Evolutionary conservation across 805 yeast species (phyloP).

Genomic region (Saturnispora hagleri): DNA sequence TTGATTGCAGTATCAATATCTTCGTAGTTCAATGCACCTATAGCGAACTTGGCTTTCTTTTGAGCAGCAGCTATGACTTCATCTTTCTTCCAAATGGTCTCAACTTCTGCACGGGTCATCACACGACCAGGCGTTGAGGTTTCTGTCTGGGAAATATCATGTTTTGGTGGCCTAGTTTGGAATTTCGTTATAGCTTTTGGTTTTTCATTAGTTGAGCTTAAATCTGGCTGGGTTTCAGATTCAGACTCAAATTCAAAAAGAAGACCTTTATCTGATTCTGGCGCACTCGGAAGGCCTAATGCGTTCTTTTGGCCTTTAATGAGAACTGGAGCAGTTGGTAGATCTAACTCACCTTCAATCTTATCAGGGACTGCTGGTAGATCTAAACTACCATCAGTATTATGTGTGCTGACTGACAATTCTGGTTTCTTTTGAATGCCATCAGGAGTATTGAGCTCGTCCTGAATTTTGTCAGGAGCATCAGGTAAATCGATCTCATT

Average conservation of each 20-base stretch:
- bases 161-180: not conserved
- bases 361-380: slow-evolving; percentile 15
- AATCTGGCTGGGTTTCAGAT: not conserved
- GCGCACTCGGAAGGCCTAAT: slow-evolving; percentile 23
- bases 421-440: not conserved
- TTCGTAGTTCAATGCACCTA: slow-evolving; percentile 71
- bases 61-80: slow-evolving; percentile 53
- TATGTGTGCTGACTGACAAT: no score
- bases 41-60: slow-evolving; percentile 64
- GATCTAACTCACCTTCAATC: slow-evolving; percentile 19
- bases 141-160: not conserved
- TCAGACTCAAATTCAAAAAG: not conserved
- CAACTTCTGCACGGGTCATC: slow-evolving; percentile 31
- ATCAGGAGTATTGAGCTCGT: slow-evolving; percentile 23
- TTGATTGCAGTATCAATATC: slow-evolving; percentile 59
- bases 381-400: no score
- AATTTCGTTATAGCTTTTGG: slow-evolving; percentile 4
- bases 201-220: not conserved
- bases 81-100: slow-evolving; percentile 43
- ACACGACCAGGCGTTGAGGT: slow-evolving; percentile 7
- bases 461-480: slow-evolving; percentile 17
- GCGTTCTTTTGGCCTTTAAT: slow-evolving; percentile 25
- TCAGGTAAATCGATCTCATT: slow-evolving; percentile 5
- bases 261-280: slow-evolving; percentile 7
- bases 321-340: slow-evolving; percentile 25